These are phyloP conservation scores for Acanthamoeba royreba DNA, from an alignment of 208 protist species.

Conservation along the genomic window DNA sequence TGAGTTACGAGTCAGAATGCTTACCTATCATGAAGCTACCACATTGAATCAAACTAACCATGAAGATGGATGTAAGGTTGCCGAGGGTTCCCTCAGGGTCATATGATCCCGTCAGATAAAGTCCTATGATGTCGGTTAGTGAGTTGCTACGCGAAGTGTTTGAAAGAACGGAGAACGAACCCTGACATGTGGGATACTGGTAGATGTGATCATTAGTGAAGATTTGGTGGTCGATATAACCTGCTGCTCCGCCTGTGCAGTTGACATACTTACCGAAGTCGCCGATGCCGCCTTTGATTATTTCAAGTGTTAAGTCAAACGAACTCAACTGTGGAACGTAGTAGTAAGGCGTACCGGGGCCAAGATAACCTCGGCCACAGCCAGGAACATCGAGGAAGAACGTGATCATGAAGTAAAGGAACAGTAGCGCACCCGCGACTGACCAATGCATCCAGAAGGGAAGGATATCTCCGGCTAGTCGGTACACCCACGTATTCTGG, in stretches of 20 bases:
- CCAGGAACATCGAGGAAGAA: constrained; percentile 55
- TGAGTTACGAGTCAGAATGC: background rate
- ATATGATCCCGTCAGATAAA: constrained; percentile 56
- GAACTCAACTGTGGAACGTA: background rate
- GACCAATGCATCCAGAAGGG: constrained; percentile 57
- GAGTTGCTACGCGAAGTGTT: background rate
- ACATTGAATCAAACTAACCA: background rate
- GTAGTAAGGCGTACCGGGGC: background rate
- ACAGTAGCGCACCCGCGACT: background rate
- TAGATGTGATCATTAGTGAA: constrained; percentile 57
- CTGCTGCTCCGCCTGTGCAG: constrained; percentile 61
- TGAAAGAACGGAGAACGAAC: background rate
- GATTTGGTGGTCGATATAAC: constrained; percentile 51
- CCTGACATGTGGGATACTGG: constrained; percentile 47
- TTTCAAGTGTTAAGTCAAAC: background rate
- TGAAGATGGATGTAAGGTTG: constrained; percentile 61
- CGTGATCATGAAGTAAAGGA: constrained; percentile 52
- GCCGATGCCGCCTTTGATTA: background rate
- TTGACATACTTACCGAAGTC: constrained; percentile 34
- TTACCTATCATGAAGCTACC: background rate
- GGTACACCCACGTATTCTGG: background rate
- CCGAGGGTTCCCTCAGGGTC: constrained; percentile 63
- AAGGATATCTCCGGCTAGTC: constrained; percentile 29
- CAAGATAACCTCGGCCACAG: constrained; percentile 54
- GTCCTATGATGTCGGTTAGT: background rate